These are phyloP conservation scores for Cryptosporidium felis DNA, from an alignment of 169 alveolate species.

Conservation along the genomic window DNA sequence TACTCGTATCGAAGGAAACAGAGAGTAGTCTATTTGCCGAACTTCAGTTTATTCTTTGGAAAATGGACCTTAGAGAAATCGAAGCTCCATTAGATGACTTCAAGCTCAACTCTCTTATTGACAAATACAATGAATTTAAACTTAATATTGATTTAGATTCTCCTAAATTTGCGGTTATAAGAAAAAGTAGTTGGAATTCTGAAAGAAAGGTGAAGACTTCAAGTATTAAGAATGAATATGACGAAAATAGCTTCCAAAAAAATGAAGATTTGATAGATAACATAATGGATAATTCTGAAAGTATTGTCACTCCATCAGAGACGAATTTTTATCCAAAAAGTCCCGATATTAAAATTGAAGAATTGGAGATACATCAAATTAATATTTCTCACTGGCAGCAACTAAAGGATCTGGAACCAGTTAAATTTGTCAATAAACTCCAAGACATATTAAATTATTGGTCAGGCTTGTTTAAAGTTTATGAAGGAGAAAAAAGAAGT, in stretches of 20 bases:
- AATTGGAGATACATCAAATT: conserved; percentile 5
- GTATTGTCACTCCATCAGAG: background rate
- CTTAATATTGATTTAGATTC: background rate
- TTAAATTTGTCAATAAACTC: conserved; percentile 17
- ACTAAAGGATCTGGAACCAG: conserved; percentile 23
- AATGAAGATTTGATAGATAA: background rate
- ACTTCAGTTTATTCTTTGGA: conserved; percentile 34
- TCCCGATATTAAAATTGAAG: conserved; percentile 10
- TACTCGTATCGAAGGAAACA: conserved; percentile 21
- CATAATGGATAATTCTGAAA: background rate
- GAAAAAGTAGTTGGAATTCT: background rate
- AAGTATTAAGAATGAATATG: background rate
- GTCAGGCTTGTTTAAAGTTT: background rate
- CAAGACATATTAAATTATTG: conserved; percentile 24
- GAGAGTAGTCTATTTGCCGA: conserved; percentile 47
- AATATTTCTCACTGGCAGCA: conserved; percentile 36
- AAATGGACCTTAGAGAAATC: conserved; percentile 32
- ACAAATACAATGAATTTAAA: background rate
- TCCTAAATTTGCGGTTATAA: background rate
- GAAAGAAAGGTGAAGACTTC: too few relatives aligned
- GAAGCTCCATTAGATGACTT: conserved; percentile 34
- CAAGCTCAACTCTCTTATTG: background rate
- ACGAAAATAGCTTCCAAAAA: background rate
- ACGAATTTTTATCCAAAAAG: background rate
- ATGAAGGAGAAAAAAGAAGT: background rate